Conservation (phyloP, 2,329 filamentous ascomycete genomes). For the Zalaria sp. region DNA sequence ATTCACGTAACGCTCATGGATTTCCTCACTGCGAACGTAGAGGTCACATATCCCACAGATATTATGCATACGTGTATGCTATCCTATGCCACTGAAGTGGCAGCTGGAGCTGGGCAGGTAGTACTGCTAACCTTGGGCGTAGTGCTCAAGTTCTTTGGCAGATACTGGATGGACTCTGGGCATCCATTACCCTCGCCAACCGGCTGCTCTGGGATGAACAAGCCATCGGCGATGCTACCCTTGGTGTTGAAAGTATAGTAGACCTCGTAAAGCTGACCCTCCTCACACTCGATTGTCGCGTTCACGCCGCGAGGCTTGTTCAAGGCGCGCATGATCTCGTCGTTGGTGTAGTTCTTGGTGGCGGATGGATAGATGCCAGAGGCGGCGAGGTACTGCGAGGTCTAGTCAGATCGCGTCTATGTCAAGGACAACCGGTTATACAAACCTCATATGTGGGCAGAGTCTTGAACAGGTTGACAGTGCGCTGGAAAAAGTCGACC, state of each 20-base stretch:
- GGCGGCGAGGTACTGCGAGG: conserved; percentile 27
- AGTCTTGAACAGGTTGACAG: conserved; percentile 10
- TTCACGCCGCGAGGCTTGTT: conserved; percentile 33
- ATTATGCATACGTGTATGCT: no score
- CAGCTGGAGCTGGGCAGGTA: neutral
- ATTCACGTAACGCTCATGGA: no score
- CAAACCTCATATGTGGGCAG: conserved; percentile 10
- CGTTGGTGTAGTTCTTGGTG: conserved; percentile 40
- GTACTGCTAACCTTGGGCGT: conserved; percentile 1
- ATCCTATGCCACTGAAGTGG: neutral
- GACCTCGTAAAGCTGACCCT: conserved; percentile 32
- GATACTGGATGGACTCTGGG: conserved; percentile 45
- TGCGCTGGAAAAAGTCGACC: conserved; percentile 11
- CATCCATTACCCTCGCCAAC: conserved; percentile 48
- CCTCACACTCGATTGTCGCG: conserved; percentile 44
- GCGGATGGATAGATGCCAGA: conserved; percentile 43
- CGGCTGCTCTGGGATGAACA: conserved; percentile 41
- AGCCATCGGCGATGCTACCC: conserved; percentile 42
- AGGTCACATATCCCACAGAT: no score
- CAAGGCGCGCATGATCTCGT: conserved; percentile 43
- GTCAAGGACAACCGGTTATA: neutral
- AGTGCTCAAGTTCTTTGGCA: conserved; percentile 32
- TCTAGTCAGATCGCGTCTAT: neutral
- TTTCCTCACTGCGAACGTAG: no score
- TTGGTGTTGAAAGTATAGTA: conserved; percentile 48